Evolutionary conservation across 1,284 basidiomycete genomes (phyloP).

Genomic region (Heterobasidion annosum): DNA sequence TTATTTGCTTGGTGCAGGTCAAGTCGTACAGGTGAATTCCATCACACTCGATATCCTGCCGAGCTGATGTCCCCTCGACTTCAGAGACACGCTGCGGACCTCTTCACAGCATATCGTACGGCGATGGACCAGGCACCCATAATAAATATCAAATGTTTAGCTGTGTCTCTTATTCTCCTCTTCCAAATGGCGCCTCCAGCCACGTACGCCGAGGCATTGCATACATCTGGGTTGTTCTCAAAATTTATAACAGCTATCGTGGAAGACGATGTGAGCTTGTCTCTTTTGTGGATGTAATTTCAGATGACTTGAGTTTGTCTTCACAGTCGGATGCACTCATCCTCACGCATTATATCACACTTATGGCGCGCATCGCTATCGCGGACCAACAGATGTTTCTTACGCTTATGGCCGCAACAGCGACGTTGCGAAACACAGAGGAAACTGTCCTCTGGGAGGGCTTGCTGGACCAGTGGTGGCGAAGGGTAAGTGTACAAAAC

Average conservation of each 20-base stretch:
- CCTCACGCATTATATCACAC: slow-evolving; percentile 55
- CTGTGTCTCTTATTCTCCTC: slow-evolving; percentile 45
- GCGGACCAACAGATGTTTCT: slow-evolving; percentile 55
- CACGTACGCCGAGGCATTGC: slow-evolving; percentile 63
- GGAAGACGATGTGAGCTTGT: slow-evolving; percentile 47
- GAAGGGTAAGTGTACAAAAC: slow-evolving; percentile 56
- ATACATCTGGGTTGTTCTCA: slow-evolving; percentile 61
- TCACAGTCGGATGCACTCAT: slow-evolving; percentile 40
- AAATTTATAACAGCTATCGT: slow-evolving; percentile 46
- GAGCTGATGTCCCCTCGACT: slow-evolving; percentile 1
- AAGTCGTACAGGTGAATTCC: slow-evolving; percentile 55
- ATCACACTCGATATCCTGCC: neutral
- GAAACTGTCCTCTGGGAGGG: slow-evolving; percentile 54
- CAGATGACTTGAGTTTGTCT: neutral
- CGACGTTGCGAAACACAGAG: slow-evolving; percentile 31
- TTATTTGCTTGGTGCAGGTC: slow-evolving; percentile 60
- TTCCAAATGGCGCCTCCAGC: slow-evolving; percentile 52
- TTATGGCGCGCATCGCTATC: slow-evolving; percentile 63
- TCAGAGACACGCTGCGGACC: slow-evolving; percentile 40
- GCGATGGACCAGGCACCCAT: slow-evolving; percentile 39
- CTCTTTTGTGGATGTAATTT: neutral
- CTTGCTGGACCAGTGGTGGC: slow-evolving; percentile 74
- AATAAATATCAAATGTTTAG: slow-evolving; percentile 50
- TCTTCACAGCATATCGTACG: slow-evolving; percentile 45
- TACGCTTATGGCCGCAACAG: slow-evolving; percentile 55